These are phyloP conservation scores for Fusarium sp. DNA, from an alignment of 2,329 filamentous ascomycete species.

Conservation along the genomic window DNA sequence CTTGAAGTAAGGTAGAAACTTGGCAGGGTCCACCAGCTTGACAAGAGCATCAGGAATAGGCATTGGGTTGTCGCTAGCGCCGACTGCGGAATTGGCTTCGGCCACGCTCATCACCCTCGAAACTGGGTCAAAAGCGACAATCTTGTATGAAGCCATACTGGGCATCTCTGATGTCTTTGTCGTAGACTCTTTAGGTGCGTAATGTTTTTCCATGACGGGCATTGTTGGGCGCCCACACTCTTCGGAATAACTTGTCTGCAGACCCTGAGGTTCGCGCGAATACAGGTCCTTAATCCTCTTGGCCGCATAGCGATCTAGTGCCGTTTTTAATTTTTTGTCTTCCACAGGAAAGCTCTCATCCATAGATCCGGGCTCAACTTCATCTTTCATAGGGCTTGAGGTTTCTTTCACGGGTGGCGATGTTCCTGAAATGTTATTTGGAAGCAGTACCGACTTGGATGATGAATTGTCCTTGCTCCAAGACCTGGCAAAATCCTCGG, in stretches of 20 bases:
- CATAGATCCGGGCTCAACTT: conserved; percentile 53
- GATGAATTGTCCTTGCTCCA: conserved; percentile 53
- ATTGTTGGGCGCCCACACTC: conserved; percentile 54
- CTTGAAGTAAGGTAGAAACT: conserved; percentile 73
- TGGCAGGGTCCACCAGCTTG: conserved; percentile 70
- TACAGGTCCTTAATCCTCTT: conserved; percentile 51
- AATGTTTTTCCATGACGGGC: conserved; percentile 53
- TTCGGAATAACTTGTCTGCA: conserved; percentile 60
- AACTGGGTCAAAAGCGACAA: conserved; percentile 73
- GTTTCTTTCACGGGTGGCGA: not conserved
- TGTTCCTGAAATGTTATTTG: conserved; percentile 24
- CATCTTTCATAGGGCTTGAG: conserved; percentile 38
- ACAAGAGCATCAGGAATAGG: conserved; percentile 71
- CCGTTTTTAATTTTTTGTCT: conserved; percentile 44
- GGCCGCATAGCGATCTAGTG: conserved; percentile 44
- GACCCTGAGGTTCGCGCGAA: conserved; percentile 59
- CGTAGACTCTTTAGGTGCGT: conserved; percentile 2
- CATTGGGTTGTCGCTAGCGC: conserved; percentile 60
- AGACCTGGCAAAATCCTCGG: conserved; percentile 60
- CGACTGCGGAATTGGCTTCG: conserved; percentile 68
- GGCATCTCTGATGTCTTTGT: not conserved
- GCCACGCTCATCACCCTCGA: conserved; percentile 68
- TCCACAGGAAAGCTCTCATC: conserved; percentile 55
- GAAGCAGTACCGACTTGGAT: conserved; percentile 43
- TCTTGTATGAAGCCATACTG: conserved; percentile 62